These are phyloP conservation scores for Cucumis melo DNA, from an alignment of 306 rosid genomes.

Conservation along the genomic window DNA sequence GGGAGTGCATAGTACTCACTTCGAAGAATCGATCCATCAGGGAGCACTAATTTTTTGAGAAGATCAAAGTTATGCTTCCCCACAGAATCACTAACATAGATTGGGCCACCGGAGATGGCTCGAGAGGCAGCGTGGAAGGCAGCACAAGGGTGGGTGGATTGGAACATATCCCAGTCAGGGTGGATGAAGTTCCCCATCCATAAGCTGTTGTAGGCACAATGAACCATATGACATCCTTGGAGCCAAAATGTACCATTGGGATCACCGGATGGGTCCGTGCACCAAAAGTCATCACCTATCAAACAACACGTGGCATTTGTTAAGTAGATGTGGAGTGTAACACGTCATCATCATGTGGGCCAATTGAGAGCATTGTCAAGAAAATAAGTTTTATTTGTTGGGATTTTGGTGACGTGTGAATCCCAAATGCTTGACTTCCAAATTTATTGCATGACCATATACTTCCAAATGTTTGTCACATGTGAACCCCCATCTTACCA, in stretches of 20 bases:
- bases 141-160: constrained; percentile 88
- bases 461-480: too few species aligned
- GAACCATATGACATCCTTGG: constrained; percentile 99
- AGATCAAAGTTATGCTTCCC: constrained; percentile 75
- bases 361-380: background rate
- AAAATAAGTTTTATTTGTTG: background rate
- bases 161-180: constrained; percentile 99
- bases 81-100: constrained; percentile 66
- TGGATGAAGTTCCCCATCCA: constrained; percentile 98
- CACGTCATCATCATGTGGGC: background rate
- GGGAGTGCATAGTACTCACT: constrained; percentile 78
- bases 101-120: constrained; percentile 93
- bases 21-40: constrained; percentile 82
- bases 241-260: constrained; percentile 91
- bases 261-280: constrained; percentile 82
- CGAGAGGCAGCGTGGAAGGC: constrained; percentile 90
- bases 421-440: background rate
- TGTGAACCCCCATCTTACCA: background rate
- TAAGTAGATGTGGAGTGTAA: background rate
- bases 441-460: background rate
- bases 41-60: constrained; percentile 54
- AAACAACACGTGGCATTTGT: background rate
- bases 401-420: background rate
- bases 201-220: constrained; percentile 80
- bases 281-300: constrained; percentile 94